Percentiles rank a stretch among this genome's conserved stretches.
These are phyloP conservation scores for Houttuynia cordata DNA, from an alignment of 164 flowering plant genomes.

Conservation along the genomic window DNA sequence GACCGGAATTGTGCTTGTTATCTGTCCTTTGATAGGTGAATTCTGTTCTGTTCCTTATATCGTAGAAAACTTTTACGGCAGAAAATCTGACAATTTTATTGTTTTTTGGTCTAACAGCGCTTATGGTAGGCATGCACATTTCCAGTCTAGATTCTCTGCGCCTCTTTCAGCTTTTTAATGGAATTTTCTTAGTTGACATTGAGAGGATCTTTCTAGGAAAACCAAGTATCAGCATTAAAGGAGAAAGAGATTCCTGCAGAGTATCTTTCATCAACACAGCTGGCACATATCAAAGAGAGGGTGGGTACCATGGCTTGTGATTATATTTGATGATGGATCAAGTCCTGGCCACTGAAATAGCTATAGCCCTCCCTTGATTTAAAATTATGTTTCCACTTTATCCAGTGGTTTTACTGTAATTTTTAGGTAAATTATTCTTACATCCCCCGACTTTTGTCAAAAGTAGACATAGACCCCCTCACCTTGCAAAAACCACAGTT, in stretches of 20 bases:
- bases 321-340: too few relatives aligned
- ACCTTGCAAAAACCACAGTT: too few relatives aligned
- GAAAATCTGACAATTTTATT: conserved; percentile 11
- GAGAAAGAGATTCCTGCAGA: conserved; percentile 82
- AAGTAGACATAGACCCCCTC: too few relatives aligned
- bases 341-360: too few relatives aligned
- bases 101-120: not conserved
- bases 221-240: conserved; percentile 78
- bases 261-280: conserved; percentile 72
- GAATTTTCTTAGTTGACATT: conserved; percentile 2
- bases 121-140: not conserved
- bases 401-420: too few relatives aligned
- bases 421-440: too few relatives aligned
- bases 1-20: conserved; percentile 76
- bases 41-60: conserved; percentile 8
- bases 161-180: conserved; percentile 6
- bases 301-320: conserved; percentile 17
- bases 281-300: conserved; percentile 43
- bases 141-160: not conserved
- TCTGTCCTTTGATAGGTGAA: conserved; percentile 85
- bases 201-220: conserved; percentile 42
- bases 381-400: too few relatives aligned
- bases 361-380: too few relatives aligned
- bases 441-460: too few relatives aligned
- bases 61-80: conserved; percentile 4